A percentile compares a stretch with the other conserved stretches of the same genome.
Conservation (phyloP, 345 rosid species). For the Pugionium cornutum region DNA sequence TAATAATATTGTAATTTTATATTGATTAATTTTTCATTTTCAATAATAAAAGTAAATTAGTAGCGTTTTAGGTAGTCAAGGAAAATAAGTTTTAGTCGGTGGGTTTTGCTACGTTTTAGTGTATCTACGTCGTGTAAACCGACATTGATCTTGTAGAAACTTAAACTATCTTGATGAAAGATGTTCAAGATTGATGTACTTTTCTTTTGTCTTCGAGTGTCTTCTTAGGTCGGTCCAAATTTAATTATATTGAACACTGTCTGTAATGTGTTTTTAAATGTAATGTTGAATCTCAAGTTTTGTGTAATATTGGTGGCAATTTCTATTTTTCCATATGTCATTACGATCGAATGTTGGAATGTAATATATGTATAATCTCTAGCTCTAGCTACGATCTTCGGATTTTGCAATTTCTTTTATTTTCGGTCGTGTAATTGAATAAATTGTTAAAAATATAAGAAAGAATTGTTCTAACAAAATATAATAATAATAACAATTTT, state of each 20-base stretch:
- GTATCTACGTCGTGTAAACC: slow-evolving; percentile 13
- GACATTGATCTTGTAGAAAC: slow-evolving; percentile 18
- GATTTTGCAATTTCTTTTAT: slow-evolving; percentile 10
- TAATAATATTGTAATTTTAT: too few relatives aligned
- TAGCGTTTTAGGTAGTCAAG: background rate
- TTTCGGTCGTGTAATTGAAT: background rate
- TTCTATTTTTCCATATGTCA: background rate
- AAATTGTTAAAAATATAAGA: too few relatives aligned
- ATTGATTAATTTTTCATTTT: too few relatives aligned
- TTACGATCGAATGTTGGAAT: background rate
- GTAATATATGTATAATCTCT: background rate
- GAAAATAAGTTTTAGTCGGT: background rate
- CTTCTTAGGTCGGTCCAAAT: slow-evolving; percentile 16
- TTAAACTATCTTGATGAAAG: slow-evolving; percentile 12
- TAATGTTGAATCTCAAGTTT: slow-evolving; percentile 12
- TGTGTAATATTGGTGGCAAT: background rate
- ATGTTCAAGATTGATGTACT: slow-evolving; percentile 7
- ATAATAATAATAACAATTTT: background rate
- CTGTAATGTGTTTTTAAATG: background rate
- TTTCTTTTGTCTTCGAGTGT: slow-evolving; percentile 21
- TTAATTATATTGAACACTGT: background rate
- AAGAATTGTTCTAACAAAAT: too few relatives aligned
- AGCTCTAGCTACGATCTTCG: background rate
- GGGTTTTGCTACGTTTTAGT: background rate
- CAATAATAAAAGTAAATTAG: too few relatives aligned